Evolutionary conservation across 176 grass and related monocot species (phyloP).

Genomic region (Oryza australiensis): DNA sequence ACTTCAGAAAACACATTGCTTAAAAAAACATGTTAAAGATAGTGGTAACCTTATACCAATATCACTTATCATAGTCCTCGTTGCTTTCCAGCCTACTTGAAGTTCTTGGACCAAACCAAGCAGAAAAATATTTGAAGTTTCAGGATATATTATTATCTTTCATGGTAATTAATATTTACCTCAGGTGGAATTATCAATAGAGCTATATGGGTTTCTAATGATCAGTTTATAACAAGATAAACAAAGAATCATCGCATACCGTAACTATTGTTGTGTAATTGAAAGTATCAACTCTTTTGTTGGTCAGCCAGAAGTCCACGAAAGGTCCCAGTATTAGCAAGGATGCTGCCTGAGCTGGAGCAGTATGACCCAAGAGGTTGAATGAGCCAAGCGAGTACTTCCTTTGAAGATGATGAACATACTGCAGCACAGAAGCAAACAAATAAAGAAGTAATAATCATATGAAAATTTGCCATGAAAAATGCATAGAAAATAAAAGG

Average conservation of each 20-base stretch:
- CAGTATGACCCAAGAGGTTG: neutral
- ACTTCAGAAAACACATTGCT: neutral
- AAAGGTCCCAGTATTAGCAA: neutral
- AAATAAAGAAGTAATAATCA: neutral
- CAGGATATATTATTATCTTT: neutral
- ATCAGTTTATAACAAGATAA: neutral
- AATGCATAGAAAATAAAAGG: neutral
- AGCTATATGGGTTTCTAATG: neutral
- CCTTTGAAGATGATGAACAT: neutral
- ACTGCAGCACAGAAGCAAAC: neutral
- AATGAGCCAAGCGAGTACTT: neutral
- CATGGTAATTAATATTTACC: neutral
- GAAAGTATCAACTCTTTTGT: slow-evolving; percentile 1
- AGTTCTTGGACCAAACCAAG: neutral
- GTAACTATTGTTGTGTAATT: neutral
- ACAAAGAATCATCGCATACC: neutral
- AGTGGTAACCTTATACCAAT: neutral
- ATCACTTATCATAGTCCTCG: neutral
- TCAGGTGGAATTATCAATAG: neutral
- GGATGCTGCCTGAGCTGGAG: neutral
- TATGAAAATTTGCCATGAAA: neutral
- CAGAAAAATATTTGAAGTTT: neutral
- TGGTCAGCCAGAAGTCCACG: neutral
- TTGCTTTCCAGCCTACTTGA: neutral
- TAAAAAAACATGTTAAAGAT: neutral